phyloP scores from a whole-genome alignment of 2,329 filamentous ascomycete genomes.

The Cladophialophora yegresii region DNA sequence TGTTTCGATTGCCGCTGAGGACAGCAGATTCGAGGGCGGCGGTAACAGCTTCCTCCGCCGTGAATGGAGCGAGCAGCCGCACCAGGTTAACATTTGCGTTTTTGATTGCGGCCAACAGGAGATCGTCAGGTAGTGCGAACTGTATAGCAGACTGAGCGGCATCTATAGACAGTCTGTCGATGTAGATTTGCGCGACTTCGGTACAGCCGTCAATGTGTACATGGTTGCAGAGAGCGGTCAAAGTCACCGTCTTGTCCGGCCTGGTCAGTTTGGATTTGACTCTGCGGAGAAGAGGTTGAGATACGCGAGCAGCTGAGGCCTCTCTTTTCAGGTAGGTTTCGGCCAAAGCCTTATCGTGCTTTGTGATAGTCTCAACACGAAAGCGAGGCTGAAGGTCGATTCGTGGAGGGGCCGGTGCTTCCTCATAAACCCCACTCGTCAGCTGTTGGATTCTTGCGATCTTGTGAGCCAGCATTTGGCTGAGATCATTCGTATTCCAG shows the following conservation, averaged over 20 bases:
- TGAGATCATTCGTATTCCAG: not conserved
- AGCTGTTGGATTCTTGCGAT: conserved; percentile 12
- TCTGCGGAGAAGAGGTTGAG: conserved; percentile 17
- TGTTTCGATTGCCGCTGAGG: not conserved
- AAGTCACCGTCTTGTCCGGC: conserved; percentile 16
- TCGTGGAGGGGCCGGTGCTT: conserved; percentile 6
- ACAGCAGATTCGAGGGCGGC: conserved; percentile 11
- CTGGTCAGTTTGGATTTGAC: conserved; percentile 16
- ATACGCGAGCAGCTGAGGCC: conserved; percentile 9
- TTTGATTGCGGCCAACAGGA: conserved; percentile 5
- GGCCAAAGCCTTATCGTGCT: conserved; percentile 19
- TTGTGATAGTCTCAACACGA: conserved; percentile 15
- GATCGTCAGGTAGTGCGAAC: conserved; percentile 5
- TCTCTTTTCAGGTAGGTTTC: conserved; percentile 17
- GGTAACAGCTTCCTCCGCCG: conserved; percentile 7
- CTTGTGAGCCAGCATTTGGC: conserved; percentile 15
- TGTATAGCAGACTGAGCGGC: conserved; percentile 3
- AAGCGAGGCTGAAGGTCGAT: conserved; percentile 19
- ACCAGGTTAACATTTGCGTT: conserved; percentile 17
- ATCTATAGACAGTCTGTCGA: conserved; percentile 15
- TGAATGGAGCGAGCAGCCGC: conserved; percentile 12
- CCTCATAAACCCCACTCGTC: conserved; percentile 4
- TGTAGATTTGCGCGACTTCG: conserved; percentile 20
- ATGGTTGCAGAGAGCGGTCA: conserved; percentile 16
- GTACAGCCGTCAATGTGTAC: conserved; percentile 15